A percentile compares a stretch with the other conserved stretches of the same genome.
Evolutionary conservation across 176 grass and related monocot species (phyloP).

Genomic region (Ensete ventricosum): DNA sequence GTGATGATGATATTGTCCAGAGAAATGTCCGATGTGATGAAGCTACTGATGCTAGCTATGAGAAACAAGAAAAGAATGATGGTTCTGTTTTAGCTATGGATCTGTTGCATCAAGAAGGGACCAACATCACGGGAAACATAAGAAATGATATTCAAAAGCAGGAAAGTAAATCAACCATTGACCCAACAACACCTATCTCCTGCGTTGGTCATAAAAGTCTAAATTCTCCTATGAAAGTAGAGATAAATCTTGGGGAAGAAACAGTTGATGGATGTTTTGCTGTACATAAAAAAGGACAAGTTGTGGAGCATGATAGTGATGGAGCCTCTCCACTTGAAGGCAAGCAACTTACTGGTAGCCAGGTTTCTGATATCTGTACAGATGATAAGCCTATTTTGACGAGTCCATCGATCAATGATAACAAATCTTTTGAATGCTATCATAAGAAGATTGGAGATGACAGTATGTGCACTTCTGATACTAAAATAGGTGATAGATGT

Average conservation of each 20-base stretch:
- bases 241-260: constrained; percentile 19
- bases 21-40: constrained; percentile 23
- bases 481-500: constrained; percentile 6
- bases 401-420: constrained; percentile 15
- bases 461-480: constrained; percentile 20
- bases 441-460: constrained; percentile 42
- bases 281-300: background rate
- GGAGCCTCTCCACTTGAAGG: background rate
- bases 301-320: constrained; percentile 27
- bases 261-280: background rate
- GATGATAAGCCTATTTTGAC: constrained; percentile 3
- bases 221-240: constrained; percentile 28
- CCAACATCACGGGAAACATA: background rate
- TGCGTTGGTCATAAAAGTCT: constrained; percentile 19
- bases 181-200: constrained; percentile 12
- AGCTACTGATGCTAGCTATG: constrained; percentile 24
- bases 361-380: background rate
- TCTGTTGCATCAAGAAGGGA: background rate
- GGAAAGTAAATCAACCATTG: constrained; percentile 6
- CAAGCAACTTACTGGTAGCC: background rate
- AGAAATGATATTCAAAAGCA: constrained; percentile 1
- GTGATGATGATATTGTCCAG: constrained; percentile 27
- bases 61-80: constrained; percentile 29
- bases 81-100: constrained; percentile 18
- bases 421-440: constrained; percentile 12